Conservation (phyloP, 345 rosid species). For the Passiflora organensis region DNA sequence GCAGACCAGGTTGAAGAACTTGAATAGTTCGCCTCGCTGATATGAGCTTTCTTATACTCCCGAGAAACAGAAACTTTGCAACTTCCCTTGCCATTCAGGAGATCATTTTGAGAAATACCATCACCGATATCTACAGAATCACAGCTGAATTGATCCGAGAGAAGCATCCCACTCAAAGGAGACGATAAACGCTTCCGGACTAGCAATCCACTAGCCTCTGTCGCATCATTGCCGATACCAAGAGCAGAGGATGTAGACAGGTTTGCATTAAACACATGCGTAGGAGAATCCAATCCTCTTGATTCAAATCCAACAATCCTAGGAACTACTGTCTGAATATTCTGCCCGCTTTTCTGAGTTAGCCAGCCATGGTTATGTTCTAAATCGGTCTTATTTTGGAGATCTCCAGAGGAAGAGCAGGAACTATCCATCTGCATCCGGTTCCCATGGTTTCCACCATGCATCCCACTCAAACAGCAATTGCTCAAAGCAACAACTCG, state of each 20-base stretch:
- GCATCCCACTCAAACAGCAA: slow-evolving; percentile 26
- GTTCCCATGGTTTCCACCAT: slow-evolving; percentile 23
- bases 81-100: neutral
- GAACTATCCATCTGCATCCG: slow-evolving; percentile 21
- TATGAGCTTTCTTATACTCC: slow-evolving; percentile 24
- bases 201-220: slow-evolving; percentile 9
- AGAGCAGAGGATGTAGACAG: slow-evolving; percentile 7
- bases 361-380: slow-evolving; percentile 13
- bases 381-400: slow-evolving; percentile 6
- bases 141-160: slow-evolving; percentile 10
- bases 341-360: slow-evolving; percentile 12
- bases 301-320: slow-evolving; percentile 21
- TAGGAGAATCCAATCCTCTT: slow-evolving; percentile 12
- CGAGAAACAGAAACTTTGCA: slow-evolving; percentile 5
- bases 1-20: slow-evolving; percentile 13
- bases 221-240: neutral
- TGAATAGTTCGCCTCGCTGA: slow-evolving; percentile 7
- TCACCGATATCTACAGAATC: slow-evolving; percentile 14
- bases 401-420: slow-evolving; percentile 15
- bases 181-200: slow-evolving; percentile 20
- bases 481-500: slow-evolving; percentile 7
- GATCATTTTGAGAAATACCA: neutral
- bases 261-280: slow-evolving; percentile 6
- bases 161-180: slow-evolving; percentile 18
- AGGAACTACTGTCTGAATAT: slow-evolving; percentile 13